Conservation (phyloP, 352 stramenopile species). For the Phytophthora idaei region DNA sequence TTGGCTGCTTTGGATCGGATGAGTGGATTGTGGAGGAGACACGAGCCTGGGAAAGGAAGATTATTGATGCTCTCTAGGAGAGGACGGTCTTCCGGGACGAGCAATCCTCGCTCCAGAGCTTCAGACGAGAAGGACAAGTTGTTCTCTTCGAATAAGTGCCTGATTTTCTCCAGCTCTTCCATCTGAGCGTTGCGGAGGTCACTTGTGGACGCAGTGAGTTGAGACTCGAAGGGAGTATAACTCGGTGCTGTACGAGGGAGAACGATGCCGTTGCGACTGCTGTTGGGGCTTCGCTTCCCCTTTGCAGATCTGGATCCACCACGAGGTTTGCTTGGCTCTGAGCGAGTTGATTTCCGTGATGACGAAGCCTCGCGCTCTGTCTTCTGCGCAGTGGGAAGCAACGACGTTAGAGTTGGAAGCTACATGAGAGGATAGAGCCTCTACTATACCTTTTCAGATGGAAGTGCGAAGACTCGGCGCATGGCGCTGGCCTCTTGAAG, state of each 20-base stretch:
- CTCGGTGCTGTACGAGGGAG: conserved; percentile 2
- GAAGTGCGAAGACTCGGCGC: conserved; percentile 34
- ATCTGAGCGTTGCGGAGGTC: conserved; percentile 61
- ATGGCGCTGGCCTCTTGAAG: conserved; percentile 47
- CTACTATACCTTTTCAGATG: conserved; percentile 21
- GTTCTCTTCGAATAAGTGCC: conserved; percentile 58
- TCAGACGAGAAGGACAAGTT: conserved; percentile 45
- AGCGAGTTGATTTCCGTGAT: conserved; percentile 17
- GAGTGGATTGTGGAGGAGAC: conserved; percentile 57
- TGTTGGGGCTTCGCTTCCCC: conserved; percentile 7
- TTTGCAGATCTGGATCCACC: conserved; percentile 17
- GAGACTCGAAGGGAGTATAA: conserved; percentile 1
- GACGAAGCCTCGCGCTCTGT: conserved; percentile 5
- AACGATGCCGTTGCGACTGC: conserved; percentile 4
- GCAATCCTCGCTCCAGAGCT: conserved; percentile 55
- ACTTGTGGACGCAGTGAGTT: conserved; percentile 41
- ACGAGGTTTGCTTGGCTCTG: conserved; percentile 6
- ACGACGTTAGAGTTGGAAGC: neutral
- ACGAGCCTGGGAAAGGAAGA: conserved; percentile 53
- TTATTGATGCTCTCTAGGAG: conserved; percentile 57
- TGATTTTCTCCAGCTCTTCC: conserved; percentile 71
- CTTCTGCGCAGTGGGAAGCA: neutral
- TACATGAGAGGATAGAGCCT: neutral
- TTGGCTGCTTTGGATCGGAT: conserved; percentile 27
- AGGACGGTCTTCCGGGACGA: conserved; percentile 64